A percentile compares a stretch with the other conserved stretches of the same genome.
These are phyloP conservation scores for Sclerotinia borealis DNA, from an alignment of 2,329 filamentous ascomycete genomes.

Conservation along the genomic window DNA sequence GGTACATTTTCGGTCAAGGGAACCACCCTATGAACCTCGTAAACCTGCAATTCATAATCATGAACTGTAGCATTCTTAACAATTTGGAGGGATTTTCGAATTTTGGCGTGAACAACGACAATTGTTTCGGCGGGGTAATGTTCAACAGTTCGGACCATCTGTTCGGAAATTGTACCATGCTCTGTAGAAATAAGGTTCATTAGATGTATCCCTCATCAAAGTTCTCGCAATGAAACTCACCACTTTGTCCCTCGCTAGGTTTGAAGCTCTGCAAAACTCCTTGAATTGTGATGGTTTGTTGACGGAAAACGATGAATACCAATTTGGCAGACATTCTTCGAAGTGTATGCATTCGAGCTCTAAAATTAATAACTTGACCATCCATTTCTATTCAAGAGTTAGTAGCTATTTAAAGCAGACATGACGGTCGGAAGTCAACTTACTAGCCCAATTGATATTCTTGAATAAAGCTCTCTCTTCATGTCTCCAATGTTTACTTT, in stretches of 20 bases:
- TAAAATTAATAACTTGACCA: constrained; percentile 43
- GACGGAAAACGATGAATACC: constrained; percentile 80
- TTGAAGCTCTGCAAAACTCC: constrained; percentile 55
- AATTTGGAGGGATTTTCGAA: constrained; percentile 68
- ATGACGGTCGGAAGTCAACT: not conserved
- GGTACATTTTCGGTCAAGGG: constrained; percentile 56
- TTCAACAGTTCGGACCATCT: constrained; percentile 84
- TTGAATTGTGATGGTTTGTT: constrained; percentile 78
- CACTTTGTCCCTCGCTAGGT: constrained; percentile 15
- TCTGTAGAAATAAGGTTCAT: not conserved
- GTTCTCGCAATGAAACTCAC: constrained; percentile 18
- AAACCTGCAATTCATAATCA: constrained; percentile 68
- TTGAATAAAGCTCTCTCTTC: constrained; percentile 30
- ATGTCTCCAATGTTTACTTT: constrained; percentile 30
- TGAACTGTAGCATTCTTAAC: constrained; percentile 72
- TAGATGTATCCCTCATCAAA: not conserved
- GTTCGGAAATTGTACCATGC: constrained; percentile 47
- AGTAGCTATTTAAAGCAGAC: not conserved
- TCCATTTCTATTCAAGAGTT: constrained; percentile 21
- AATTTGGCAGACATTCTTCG: constrained; percentile 76
- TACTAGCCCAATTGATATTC: constrained; percentile 29
- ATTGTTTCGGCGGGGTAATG: constrained; percentile 74
- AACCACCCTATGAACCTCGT: constrained; percentile 56
- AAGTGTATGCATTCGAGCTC: constrained; percentile 69
- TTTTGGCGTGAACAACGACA: constrained; percentile 65